A percentile compares a stretch with the other conserved stretches of the same genome.
These are phyloP conservation scores for Sextonia rubra DNA, from an alignment of 164 flowering plant species.

Conservation along the genomic window DNA sequence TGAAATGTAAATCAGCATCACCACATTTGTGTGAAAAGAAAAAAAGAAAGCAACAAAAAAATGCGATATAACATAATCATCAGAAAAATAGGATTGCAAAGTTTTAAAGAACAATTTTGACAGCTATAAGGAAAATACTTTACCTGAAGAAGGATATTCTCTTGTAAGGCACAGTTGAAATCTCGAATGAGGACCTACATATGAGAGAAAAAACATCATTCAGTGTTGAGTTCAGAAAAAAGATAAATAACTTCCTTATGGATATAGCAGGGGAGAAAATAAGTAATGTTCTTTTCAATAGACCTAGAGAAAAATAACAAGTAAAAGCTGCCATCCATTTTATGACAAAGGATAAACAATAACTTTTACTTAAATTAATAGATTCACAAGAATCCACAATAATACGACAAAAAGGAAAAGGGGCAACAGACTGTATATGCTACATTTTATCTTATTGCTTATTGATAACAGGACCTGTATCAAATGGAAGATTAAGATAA, in stretches of 20 bases:
- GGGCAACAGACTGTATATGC: too few relatives aligned
- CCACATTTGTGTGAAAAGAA: not conserved
- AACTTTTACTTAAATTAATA: not conserved
- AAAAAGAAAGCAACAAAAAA: not conserved
- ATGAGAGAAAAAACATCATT: not conserved
- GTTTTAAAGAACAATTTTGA: not conserved
- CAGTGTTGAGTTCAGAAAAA: not conserved
- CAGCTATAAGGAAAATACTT: not conserved
- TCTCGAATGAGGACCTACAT: slow-evolving; percentile 76
- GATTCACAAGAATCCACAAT: not conserved
- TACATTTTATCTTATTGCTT: too few relatives aligned
- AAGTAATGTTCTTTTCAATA: not conserved
- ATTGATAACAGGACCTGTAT: too few relatives aligned
- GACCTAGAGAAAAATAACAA: not conserved
- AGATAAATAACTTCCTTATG: not conserved
- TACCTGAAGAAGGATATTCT: slow-evolving; percentile 91
- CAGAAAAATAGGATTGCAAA: not conserved
- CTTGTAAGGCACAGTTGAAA: slow-evolving; percentile 93
- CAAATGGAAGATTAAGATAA: too few relatives aligned
- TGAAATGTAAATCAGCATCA: not conserved
- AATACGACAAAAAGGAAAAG: not conserved
- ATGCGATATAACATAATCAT: not conserved
- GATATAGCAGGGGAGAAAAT: not conserved
- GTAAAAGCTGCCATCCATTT: not conserved
- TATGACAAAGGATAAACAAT: not conserved